Base-by-base conservation (phyloP, 1,284 basidiomycete genomes). In the Rhodotorula glutinis region DNA sequence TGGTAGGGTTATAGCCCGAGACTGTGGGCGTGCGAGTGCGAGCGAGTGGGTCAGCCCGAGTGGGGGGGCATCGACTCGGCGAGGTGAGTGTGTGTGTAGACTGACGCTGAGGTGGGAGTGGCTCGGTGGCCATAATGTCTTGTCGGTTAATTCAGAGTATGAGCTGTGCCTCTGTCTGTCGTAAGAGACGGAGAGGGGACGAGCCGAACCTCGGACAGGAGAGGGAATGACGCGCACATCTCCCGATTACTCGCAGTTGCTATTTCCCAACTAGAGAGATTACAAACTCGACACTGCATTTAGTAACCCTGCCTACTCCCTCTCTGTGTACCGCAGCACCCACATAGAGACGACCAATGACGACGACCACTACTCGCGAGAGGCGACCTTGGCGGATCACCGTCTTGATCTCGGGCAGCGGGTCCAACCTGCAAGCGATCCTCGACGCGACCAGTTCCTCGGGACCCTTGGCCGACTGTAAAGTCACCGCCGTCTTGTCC, bases 351-450 rank as follows among this genome's bases (percentile, higher is more conserved):
- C 41, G 9, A 14, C n/a, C 9, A 25, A 29, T 16, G 16, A 27
- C 13, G 16, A 51, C 25, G 49, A 27, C 49, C 2, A 16, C n/a
- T n/a, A n/a, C n/a, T n/a, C n/a, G 11, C 11, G 27, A 27, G 16
- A 16, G 10, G 49, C 33, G 52, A n/a, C 52, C 52, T 29, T 53
- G 30, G 29, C 52, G 30, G 25, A n/a, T 53, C 19, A 38, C 29
- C 19, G 29, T 38, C 29, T 17, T 53, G 33, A 41, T 41, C 38
- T 38, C 25, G 13, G 4, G 1, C 23, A 27, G 65, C 96, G 93
- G 95, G 52, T 89, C 90, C 40, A 98, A 98, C 80, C 85, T 98
- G 30, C 94, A 98, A 81, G 94, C 95, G 0, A 84, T 98, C 66
- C 91, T 98, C 75, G 90, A 97, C 78, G 92, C 93, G 14, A 59